Conservation (phyloP, 2,329 filamentous ascomycete species). For the Drechslerella dactyloides region DNA sequence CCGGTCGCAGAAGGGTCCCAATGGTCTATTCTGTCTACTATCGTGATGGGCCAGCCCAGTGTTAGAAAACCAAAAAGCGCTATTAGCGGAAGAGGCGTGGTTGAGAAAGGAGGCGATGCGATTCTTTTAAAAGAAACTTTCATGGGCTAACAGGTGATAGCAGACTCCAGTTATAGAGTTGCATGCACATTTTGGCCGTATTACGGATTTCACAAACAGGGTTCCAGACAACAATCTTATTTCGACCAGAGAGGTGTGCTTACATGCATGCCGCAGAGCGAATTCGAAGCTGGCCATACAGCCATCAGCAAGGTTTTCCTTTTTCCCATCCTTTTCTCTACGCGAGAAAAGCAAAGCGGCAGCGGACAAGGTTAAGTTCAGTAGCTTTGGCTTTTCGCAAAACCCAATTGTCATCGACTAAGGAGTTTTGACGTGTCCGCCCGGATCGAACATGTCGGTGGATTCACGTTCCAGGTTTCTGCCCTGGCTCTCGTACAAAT, state of each 20-base stretch:
- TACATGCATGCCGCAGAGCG: background rate
- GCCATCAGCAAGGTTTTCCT: background rate
- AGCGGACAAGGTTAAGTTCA: background rate
- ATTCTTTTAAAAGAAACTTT: conserved; percentile 2
- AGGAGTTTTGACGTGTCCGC: background rate
- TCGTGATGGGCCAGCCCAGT: conserved; percentile 37
- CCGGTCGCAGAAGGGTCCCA: background rate
- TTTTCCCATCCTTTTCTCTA: background rate
- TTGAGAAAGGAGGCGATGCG: conserved; percentile 6
- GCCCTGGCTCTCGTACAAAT: too few species aligned
- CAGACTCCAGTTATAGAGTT: background rate
- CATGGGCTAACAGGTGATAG: background rate
- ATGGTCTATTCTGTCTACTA: conserved; percentile 20
- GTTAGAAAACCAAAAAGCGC: conserved; percentile 5
- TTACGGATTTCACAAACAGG: background rate
- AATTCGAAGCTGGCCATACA: background rate
- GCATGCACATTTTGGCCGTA: background rate
- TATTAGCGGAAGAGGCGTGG: conserved; percentile 2
- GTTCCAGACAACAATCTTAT: conserved; percentile 4
- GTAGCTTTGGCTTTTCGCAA: background rate
- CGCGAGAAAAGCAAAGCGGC: background rate
- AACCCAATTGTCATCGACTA: background rate
- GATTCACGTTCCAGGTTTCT: too few species aligned
- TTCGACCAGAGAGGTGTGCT: background rate
- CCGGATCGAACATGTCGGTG: background rate